Evolutionary conservation across 2,329 filamentous ascomycete species (phyloP).

Genomic region (Calonectria pteridis): DNA sequence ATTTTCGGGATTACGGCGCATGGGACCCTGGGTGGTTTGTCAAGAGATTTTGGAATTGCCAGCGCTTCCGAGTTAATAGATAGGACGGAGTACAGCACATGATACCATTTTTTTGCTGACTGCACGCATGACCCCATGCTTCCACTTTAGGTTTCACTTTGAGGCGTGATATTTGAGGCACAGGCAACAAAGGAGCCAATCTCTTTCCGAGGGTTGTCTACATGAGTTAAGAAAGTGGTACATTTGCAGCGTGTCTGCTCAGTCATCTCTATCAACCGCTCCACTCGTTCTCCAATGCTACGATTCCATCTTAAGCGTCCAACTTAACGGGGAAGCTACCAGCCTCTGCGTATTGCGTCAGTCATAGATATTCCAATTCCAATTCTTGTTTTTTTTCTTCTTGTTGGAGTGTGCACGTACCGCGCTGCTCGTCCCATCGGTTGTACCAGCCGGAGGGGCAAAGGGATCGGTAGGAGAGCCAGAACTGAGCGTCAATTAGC

Average conservation of each 20-base stretch:
- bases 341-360: conserved; percentile 63
- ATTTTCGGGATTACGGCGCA: conserved; percentile 43
- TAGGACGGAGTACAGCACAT: conserved; percentile 25
- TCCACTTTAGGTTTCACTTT: conserved; percentile 29
- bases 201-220: conserved; percentile 44
- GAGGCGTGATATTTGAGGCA: conserved; percentile 15
- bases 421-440: conserved; percentile 98
- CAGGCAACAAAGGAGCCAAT: conserved; percentile 35
- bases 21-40: conserved; percentile 32
- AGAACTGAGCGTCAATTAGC: conserved; percentile 75
- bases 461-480: conserved; percentile 94
- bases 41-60: conserved; percentile 30
- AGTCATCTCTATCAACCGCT: conserved; percentile 47
- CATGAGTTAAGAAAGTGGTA: conserved; percentile 50
- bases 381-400: not conserved
- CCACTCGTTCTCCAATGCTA: conserved; percentile 40
- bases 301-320: conserved; percentile 63
- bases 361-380: conserved; percentile 38
- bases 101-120: conserved; percentile 33
- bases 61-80: conserved; percentile 34
- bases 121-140: conserved; percentile 10
- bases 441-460: conserved; percentile 95
- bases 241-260: conserved; percentile 52
- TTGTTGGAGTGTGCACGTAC: conserved; percentile 64
- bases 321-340: conserved; percentile 77